phyloP scores from a whole-genome alignment of 2,329 filamentous ascomycete genomes.

The Beauveria bassiana region DNA sequence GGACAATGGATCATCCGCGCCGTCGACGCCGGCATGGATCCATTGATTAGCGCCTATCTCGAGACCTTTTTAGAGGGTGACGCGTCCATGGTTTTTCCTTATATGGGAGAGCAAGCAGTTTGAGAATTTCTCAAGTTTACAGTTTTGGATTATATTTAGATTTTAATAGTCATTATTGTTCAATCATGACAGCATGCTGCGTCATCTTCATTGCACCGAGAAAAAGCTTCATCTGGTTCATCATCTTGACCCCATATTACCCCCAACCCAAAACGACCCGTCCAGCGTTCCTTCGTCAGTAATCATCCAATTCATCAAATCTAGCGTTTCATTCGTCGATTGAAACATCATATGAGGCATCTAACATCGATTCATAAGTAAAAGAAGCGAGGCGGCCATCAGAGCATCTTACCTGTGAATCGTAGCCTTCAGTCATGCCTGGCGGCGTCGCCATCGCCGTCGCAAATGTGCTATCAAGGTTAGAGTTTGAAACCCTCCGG shows the following conservation, averaged over 20 bases:
- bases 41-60: conserved; percentile 14
- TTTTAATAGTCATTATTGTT: neutral
- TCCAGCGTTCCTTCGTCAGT: neutral
- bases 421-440: neutral
- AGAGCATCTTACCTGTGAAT: neutral
- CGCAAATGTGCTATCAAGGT: neutral
- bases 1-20: conserved; percentile 10
- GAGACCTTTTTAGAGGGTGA: conserved; percentile 13
- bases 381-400: neutral
- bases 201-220: neutral
- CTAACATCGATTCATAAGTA: neutral
- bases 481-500: neutral
- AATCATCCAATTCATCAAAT: conserved; percentile 1
- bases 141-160: neutral
- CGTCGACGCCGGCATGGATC: conserved; percentile 13
- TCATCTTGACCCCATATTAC: neutral
- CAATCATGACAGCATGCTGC: too few relatives aligned
- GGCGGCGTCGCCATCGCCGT: neutral
- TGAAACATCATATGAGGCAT: neutral
- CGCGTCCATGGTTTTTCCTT: conserved; percentile 13
- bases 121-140: neutral
- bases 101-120: conserved; percentile 11
- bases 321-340: neutral
- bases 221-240: neutral
- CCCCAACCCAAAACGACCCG: neutral